Conservation (phyloP, 345 rosid species). For the Eucalyptus marginata region DNA sequence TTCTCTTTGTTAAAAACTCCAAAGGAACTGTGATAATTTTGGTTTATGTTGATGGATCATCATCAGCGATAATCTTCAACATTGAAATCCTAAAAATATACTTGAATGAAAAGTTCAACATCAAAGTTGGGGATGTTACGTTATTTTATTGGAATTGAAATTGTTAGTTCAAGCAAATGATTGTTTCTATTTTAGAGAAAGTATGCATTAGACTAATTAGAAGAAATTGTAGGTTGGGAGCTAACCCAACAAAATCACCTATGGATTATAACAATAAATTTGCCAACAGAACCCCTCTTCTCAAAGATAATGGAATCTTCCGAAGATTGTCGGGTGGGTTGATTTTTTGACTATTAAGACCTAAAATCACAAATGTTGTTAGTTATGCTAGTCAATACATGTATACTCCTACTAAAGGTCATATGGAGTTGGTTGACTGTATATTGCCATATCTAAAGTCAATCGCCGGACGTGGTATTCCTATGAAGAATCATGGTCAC, state of each 20-base stretch:
- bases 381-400: not conserved
- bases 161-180: too few relatives aligned
- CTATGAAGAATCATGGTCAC: not conserved
- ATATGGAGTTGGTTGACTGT: not conserved
- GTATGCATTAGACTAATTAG: not conserved
- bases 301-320: not conserved
- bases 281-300: not conserved
- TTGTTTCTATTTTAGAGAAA: not conserved
- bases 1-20: too few relatives aligned
- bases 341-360: not conserved
- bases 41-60: too few relatives aligned
- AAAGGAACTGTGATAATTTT: too few relatives aligned
- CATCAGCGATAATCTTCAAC: not conserved
- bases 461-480: fast-evolving
- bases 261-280: too few relatives aligned
- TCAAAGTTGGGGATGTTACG: not conserved
- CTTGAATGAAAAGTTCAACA: not conserved
- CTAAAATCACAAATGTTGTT: not conserved
- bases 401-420: not conserved
- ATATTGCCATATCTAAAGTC: not conserved
- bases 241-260: not conserved
- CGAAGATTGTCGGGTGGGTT: not conserved
- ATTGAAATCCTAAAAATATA: not conserved
- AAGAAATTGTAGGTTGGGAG: not conserved
- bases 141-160: too few relatives aligned